phyloP scores from a whole-genome alignment of 2,329 filamentous ascomycete genomes.

The Claviceps africana region DNA sequence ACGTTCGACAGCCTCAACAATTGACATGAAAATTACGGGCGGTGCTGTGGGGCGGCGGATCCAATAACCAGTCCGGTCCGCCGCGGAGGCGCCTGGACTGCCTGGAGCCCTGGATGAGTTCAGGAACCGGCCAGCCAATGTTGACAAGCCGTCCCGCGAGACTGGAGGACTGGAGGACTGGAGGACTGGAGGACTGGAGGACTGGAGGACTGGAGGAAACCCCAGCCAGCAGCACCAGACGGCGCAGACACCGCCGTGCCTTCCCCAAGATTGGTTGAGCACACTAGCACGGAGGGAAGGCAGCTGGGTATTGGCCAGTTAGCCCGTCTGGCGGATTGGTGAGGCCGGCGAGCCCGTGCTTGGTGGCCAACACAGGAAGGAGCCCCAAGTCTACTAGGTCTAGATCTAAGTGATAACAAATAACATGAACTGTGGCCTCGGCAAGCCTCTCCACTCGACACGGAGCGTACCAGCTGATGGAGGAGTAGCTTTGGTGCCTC shows the following conservation, averaged over 20 bases:
- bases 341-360: background rate
- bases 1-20: background rate
- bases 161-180: background rate
- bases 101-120: background rate
- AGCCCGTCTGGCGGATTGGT: background rate
- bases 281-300: too few relatives aligned
- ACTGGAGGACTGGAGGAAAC: too few relatives aligned
- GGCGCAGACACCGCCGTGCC: too few relatives aligned
- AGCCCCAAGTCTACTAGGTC: background rate
- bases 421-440: too few relatives aligned
- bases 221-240: too few relatives aligned
- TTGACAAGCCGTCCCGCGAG: background rate
- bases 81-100: too few relatives aligned
- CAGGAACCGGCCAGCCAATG: background rate
- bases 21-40: background rate
- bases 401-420: background rate
- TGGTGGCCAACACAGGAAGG: background rate
- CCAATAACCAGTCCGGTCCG: too few relatives aligned
- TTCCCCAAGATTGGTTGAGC: background rate
- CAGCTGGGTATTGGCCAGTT: background rate
- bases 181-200: background rate
- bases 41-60: too few relatives aligned
- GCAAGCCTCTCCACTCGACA: too few relatives aligned
- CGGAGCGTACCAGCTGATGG: background rate
- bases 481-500: background rate